Evolutionary conservation across 2,329 filamentous ascomycete species (phyloP).

Genomic region (Fusarium virguliforme): DNA sequence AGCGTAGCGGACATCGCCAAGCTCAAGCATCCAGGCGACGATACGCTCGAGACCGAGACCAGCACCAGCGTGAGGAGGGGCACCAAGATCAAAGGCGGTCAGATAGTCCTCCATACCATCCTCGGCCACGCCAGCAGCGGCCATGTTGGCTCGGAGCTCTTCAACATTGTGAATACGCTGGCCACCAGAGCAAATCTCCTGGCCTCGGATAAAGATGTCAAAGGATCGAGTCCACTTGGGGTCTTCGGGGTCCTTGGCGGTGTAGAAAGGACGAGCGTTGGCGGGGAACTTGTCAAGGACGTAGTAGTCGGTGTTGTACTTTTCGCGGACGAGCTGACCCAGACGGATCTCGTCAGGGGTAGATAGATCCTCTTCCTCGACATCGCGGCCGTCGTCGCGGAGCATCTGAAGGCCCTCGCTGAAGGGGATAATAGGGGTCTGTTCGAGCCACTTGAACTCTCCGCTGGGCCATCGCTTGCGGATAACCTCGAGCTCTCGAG

Average conservation of each 20-base stretch:
- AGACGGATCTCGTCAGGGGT: conserved; percentile 91
- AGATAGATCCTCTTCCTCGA: conserved; percentile 82
- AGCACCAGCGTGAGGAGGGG: conserved; percentile 90
- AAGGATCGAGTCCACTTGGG: conserved; percentile 88
- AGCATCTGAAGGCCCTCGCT: conserved; percentile 85
- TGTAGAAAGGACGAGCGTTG: conserved; percentile 90
- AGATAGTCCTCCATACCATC: conserved; percentile 93
- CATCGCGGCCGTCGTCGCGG: conserved; percentile 85
- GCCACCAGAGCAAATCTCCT: conserved; percentile 92
- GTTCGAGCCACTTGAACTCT: conserved; percentile 88
- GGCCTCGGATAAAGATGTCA: conserved; percentile 93
- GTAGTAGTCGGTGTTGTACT: conserved; percentile 92
- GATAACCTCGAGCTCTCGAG: conserved; percentile 82
- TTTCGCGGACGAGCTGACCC: conserved; percentile 87
- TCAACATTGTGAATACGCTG: conserved; percentile 90
- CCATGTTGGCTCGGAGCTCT: conserved; percentile 84
- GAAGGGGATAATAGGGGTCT: conserved; percentile 88
- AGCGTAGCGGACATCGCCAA: conserved; percentile 91
- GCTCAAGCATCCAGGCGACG: conserved; percentile 85
- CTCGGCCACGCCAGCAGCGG: conserved; percentile 80
- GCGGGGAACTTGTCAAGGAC: conserved; percentile 94
- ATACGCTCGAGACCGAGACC: conserved; percentile 93
- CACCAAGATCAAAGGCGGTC: conserved; percentile 88
- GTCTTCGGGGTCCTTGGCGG: conserved; percentile 85
- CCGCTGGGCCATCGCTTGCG: conserved; percentile 89